Base-by-base conservation (phyloP, 768 basidiomycete genomes). In the Rubroboletus satanas region DNA sequence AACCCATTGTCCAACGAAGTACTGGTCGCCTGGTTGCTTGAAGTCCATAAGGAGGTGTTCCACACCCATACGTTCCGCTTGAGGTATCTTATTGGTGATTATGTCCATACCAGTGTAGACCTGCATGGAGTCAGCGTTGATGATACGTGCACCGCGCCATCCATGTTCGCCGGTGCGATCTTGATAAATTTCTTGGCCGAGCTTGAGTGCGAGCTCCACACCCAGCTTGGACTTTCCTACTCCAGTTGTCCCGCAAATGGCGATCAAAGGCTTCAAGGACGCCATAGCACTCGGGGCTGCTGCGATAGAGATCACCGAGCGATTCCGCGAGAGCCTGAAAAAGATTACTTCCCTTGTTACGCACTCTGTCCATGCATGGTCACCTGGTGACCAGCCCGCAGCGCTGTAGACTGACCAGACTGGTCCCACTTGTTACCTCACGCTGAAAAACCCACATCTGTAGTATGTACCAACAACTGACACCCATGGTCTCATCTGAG, bases 61-160 rank as follows among this genome's bases (percentile, higher is more conserved):
- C 18, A 99, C 76, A 5, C 90, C 93, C 45, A 81, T 76, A 66
- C 78, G 84, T 71, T 99, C 94, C 29, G 78, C 73, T 12, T 76
- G 64, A 1, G 94, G 82, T 15, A 94, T 80, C 74, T 99, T 98
- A 73, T 98, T 98, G 28, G 96, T 98, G 64, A 98, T 86, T 48
- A 95, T 76, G 71, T 97, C 89, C 70, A 98, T 80, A 0, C 96
- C 96, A 17, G 77, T 76, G 70, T 98, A 98, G 12, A 93, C 86
- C 71, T 99, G 97, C 96, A 99, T 98, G 12, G 96, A 84, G 72
- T 99, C 97, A 10, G 95, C 92, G 66, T 98, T 98, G 67, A 99
- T 86, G 61, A 98, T 80, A 65, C 84, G 83, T 8, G 84, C 87
- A 12, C 84, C 82, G 14, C 70, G 72, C 79, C 83, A 87, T 44